Evolutionary conservation across 2,329 filamentous ascomycete species (phyloP), one percentile per base, ranked within the genome.

Genomic region (Chrysoporthe deuterocubensis): DNA sequence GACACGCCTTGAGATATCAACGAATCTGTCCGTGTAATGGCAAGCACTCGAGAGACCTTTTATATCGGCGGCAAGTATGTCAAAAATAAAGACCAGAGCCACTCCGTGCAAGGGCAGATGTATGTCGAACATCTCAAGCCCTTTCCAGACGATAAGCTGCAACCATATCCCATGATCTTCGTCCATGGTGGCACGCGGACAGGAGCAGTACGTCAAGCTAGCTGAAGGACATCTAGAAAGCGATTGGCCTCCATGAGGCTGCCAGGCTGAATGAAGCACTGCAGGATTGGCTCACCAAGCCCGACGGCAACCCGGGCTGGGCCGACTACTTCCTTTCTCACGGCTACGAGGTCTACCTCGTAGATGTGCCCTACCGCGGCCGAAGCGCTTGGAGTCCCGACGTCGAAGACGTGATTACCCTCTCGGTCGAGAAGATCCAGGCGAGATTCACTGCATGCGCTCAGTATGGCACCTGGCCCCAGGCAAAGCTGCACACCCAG

Each of bases 301-400:
- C 84, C 6, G 82, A 85, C 65, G 78, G 79, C 16, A 71, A 76
- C 1, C 75, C 76, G 1, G 83, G 83, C 9, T 85, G 83, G 83
- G 80, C 81, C 0, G 78, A 79, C 0, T 81, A 75, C 64, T 85
- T 85, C 59, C 71, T 83, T 1, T 70, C 71, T 0, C 71, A 76
- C 34, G 82, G 82, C 2, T 81, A 81, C 61, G 74, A 74, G 2
- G 79, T 85, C 11, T 83, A 81, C 67, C 67, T 84, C 8, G 75
- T 80, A 5, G 82, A 85, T 63, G 74, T 82, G 13, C 78, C 82
- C 8, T 76, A 75, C 0, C 76, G 75, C 5, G 82, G 81, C 1
- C 78, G 82, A 44, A 76, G 74, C 6, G 65, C 72, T 0, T 66
- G 69, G 72, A 7, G 26, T 13, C 65, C 67, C 1, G 43, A 21